Evolutionary conservation across 1,284 basidiomycete species (phyloP).

Genomic region (Xerocomus nothofagi): DNA sequence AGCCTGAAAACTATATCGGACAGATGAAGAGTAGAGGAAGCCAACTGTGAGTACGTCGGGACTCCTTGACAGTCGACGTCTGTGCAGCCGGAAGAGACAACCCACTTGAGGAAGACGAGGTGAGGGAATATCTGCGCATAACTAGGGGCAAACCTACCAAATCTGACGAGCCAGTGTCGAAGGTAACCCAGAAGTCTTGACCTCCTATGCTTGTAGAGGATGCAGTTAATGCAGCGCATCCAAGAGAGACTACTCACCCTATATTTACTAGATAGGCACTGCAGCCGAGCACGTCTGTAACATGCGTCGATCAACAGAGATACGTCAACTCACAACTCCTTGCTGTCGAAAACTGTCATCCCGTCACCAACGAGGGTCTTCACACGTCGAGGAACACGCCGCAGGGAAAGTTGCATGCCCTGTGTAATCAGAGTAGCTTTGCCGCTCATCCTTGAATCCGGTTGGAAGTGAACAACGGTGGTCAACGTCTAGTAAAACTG

Average conservation of each 20-base stretch:
- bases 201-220: conserved; percentile 28
- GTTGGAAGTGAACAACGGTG: background rate
- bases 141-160: conserved; percentile 19
- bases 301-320: background rate
- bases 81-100: conserved; percentile 36
- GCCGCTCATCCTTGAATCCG: conserved; percentile 18
- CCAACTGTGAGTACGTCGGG: conserved; percentile 29
- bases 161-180: conserved; percentile 37
- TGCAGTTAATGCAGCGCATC: background rate
- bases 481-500: background rate
- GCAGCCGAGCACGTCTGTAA: background rate
- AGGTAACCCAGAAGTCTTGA: conserved; percentile 36
- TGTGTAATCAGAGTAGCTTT: conserved; percentile 21
- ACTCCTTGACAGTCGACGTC: conserved; percentile 37
- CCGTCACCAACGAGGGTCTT: conserved; percentile 11
- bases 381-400: conserved; percentile 25
- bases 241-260: conserved; percentile 15
- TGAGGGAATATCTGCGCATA: background rate
- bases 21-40: conserved; percentile 35
- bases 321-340: conserved; percentile 30
- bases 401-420: conserved; percentile 26
- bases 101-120: conserved; percentile 32
- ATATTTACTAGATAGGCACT: conserved; percentile 35
- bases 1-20: conserved; percentile 41
- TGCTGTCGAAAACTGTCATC: conserved; percentile 26